phyloP scores from a whole-genome alignment of 2,329 filamentous ascomycete genomes.

The Alternaria sp. region DNA sequence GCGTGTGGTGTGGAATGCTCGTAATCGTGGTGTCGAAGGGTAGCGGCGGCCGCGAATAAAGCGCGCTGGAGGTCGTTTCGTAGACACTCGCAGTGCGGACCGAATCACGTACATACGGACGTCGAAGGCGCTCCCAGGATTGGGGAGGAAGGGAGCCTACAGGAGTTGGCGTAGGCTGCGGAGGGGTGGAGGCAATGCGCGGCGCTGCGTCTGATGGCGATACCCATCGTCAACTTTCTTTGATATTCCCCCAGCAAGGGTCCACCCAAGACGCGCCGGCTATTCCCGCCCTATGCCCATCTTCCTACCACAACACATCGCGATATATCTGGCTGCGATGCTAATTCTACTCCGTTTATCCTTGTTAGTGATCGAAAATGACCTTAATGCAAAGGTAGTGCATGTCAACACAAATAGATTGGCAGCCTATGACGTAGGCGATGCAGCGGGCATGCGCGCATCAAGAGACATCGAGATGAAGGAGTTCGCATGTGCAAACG shows the following conservation, averaged over 20 bases:
- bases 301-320: neutral
- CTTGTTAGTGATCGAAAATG: neutral
- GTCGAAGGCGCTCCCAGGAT: slow-evolving; percentile 25
- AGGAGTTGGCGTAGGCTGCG: slow-evolving; percentile 15
- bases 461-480: neutral
- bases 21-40: slow-evolving; percentile 34
- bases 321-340: neutral
- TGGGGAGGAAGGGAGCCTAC: slow-evolving; percentile 26
- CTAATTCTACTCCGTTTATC: neutral
- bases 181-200: slow-evolving; percentile 23
- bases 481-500: neutral
- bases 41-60: slow-evolving; percentile 47
- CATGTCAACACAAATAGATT: neutral
- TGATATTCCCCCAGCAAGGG: slow-evolving; percentile 17
- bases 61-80: slow-evolving; percentile 46
- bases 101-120: slow-evolving; percentile 52
- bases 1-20: slow-evolving; percentile 45
- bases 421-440: neutral
- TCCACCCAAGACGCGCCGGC: slow-evolving; percentile 17
- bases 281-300: slow-evolving; percentile 4
- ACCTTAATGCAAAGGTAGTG: neutral
- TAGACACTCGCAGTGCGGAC: slow-evolving; percentile 50
- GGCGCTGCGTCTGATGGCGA: slow-evolving; percentile 24
- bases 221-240: slow-evolving; percentile 25
- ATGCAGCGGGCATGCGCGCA: neutral